Conservation (phyloP, 169 alveolate genomes). For the Plasmodium vinckei region DNA sequence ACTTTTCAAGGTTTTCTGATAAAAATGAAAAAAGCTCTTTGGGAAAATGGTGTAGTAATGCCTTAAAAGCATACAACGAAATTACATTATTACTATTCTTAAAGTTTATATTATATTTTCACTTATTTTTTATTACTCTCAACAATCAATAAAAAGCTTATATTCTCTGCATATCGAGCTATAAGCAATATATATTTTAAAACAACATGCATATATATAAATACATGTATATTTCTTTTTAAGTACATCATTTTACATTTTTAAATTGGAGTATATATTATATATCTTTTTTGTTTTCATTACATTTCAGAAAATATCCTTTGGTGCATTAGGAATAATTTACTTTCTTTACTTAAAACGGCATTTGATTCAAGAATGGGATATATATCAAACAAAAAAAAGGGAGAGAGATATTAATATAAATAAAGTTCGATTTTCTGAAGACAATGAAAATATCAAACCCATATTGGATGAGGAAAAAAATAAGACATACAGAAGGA, state of each 20-base stretch:
- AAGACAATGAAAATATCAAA: slow-evolving; percentile 66
- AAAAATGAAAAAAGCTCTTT: slow-evolving; percentile 39
- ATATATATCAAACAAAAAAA: slow-evolving; percentile 55
- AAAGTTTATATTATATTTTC: background rate
- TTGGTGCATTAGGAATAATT: slow-evolving; percentile 70
- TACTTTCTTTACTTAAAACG: slow-evolving; percentile 70
- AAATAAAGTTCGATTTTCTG: slow-evolving; percentile 56
- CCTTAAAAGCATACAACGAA: no score
- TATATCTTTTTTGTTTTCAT: background rate
- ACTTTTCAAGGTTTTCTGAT: background rate
- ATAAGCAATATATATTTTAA: background rate
- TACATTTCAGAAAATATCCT: slow-evolving; percentile 54
- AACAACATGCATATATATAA: background rate
- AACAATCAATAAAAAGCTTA: background rate
- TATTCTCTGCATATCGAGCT: background rate
- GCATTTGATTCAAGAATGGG: slow-evolving; percentile 69
- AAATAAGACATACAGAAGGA: slow-evolving; percentile 48
- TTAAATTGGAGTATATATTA: background rate
- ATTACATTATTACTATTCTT: no score
- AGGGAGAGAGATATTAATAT: slow-evolving; percentile 57
- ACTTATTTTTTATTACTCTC: background rate
- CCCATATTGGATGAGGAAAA: slow-evolving; percentile 68
- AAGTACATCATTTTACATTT: background rate
- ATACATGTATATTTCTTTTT: background rate
- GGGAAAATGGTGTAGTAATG: slow-evolving; percentile 68